Evolutionary conservation across 495 filamentous ascomycete genomes (phyloP).

Genomic region (Baudoinia panamericana): DNA sequence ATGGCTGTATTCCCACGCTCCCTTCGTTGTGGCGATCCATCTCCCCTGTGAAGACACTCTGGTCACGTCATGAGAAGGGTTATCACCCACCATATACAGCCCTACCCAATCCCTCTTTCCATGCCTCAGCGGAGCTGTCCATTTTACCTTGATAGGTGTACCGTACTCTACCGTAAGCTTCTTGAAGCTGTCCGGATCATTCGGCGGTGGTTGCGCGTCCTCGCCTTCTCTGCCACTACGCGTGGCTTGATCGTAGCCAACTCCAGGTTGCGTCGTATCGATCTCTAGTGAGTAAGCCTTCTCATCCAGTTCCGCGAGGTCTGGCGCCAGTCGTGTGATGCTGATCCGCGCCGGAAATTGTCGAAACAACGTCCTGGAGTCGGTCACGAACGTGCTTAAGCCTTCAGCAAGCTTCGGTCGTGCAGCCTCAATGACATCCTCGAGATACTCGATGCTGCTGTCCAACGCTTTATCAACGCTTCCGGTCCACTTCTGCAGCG

Average conservation of each 20-base stretch:
- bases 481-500: slow-evolving; percentile 59
- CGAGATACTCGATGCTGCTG: slow-evolving; percentile 72
- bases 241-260: slow-evolving; percentile 34
- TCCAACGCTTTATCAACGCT: slow-evolving; percentile 79
- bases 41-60: slow-evolving; percentile 75
- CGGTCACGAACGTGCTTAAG: slow-evolving; percentile 73
- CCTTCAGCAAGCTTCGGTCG: slow-evolving; percentile 75
- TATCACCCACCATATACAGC: slow-evolving; percentile 87
- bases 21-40: slow-evolving; percentile 71
- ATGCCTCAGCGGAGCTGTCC: slow-evolving; percentile 85
- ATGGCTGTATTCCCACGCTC: slow-evolving; percentile 61
- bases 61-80: slow-evolving; percentile 69
- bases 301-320: slow-evolving; percentile 71
- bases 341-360: slow-evolving; percentile 81
- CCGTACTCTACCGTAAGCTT: slow-evolving; percentile 79
- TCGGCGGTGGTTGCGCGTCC: slow-evolving; percentile 37
- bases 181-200: slow-evolving; percentile 46
- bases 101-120: slow-evolving; percentile 92
- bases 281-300: slow-evolving; percentile 69
- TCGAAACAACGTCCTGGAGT: slow-evolving; percentile 77
- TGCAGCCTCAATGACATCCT: slow-evolving; percentile 81
- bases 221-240: slow-evolving; percentile 39
- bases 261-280: slow-evolving; percentile 44
- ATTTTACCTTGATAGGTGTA: slow-evolving; percentile 76
- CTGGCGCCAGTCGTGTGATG: slow-evolving; percentile 66